Evolutionary conservation across 163 green algal species (phyloP).

Genomic region (Chlamydomonas reinhardtii): DNA sequence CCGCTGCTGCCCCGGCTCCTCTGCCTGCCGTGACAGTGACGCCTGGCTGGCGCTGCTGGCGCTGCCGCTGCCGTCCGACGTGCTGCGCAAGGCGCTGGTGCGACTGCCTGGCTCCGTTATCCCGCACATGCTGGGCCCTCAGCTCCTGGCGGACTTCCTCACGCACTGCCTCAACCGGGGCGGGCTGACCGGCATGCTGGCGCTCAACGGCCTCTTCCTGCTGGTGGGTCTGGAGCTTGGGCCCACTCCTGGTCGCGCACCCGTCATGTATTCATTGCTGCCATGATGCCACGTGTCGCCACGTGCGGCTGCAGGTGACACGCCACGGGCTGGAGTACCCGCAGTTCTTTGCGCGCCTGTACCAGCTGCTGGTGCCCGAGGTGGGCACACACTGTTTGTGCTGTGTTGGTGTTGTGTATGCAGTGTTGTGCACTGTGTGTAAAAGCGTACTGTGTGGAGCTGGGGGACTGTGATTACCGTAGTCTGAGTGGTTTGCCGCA

Average conservation of each 20-base stretch:
- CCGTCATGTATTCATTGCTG: too few species aligned
- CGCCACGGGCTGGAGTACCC: conserved; percentile 95
- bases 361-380: conserved; percentile 82
- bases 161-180: conserved; percentile 66
- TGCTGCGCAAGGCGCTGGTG: conserved; percentile 78
- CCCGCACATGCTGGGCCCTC: conserved; percentile 81
- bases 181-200: conserved; percentile 91
- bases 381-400: not conserved
- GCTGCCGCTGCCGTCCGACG: conserved; percentile 77
- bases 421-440: too few species aligned
- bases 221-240: too few species aligned
- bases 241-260: too few species aligned
- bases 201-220: conserved; percentile 94
- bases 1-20: too few species aligned
- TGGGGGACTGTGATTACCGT: too few species aligned
- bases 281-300: too few species aligned
- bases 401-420: too few species aligned
- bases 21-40: conserved; percentile 51
- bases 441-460: too few species aligned
- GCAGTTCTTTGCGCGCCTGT: conserved; percentile 92
- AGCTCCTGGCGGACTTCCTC: conserved; percentile 92
- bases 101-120: conserved; percentile 82
- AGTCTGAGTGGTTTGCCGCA: not conserved
- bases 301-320: conserved; percentile 52
- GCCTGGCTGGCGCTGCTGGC: conserved; percentile 90